Conservation (phyloP, 2,329 filamentous ascomycete species). For the Diaporthe australafricana region DNA sequence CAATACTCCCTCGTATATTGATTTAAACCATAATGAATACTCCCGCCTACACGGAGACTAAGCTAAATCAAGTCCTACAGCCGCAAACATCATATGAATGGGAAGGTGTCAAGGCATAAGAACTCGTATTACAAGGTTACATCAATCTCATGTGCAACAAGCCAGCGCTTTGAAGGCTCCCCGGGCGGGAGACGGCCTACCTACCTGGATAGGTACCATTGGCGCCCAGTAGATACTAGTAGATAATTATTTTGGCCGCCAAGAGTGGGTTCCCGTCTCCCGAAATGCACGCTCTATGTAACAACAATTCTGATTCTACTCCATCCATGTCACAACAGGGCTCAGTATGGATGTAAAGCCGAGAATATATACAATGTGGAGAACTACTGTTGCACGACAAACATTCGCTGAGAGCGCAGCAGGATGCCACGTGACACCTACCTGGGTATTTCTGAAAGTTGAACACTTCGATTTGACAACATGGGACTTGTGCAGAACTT, state of each 20-base stretch:
- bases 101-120: neutral
- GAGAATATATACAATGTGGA: no score
- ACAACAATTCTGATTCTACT: no score
- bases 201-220: neutral
- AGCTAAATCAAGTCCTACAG: neutral
- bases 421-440: neutral
- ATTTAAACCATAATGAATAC: neutral
- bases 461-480: neutral
- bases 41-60: neutral
- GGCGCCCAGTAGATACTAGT: no score
- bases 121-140: constrained; percentile 4
- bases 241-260: neutral
- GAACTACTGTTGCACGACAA: constrained; percentile 1
- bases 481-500: neutral
- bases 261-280: neutral
- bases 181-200: neutral
- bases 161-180: neutral
- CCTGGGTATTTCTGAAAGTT: neutral
- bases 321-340: no score
- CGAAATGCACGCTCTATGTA: no score
- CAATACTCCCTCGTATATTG: neutral
- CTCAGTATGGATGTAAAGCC: no score
- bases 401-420: neutral
- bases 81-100: neutral
- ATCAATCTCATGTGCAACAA: neutral